Evolutionary conservation across 495 filamentous ascomycete species (phyloP).

Genomic region (Penicillium longicatenatum): DNA sequence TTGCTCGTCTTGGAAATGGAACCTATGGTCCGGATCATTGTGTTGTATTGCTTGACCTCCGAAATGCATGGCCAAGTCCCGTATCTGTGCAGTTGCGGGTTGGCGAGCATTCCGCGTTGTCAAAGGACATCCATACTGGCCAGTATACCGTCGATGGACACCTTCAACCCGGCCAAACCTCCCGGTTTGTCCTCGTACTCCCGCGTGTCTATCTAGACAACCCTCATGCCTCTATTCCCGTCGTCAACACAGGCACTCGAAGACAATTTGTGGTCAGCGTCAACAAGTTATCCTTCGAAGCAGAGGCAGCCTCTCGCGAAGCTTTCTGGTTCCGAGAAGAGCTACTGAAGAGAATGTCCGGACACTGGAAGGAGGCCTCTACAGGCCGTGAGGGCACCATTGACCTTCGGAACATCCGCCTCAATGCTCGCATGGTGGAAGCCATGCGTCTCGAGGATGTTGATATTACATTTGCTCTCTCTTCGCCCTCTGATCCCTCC

Average conservation of each 20-base stretch:
- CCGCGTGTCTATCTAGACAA: conserved; percentile 75
- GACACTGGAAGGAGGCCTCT: conserved; percentile 67
- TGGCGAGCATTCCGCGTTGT: conserved; percentile 32
- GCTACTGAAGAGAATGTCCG: conserved; percentile 70
- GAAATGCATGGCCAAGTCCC: conserved; percentile 83
- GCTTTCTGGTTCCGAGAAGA: conserved; percentile 92
- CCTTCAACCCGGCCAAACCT: conserved; percentile 76
- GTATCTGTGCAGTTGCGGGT: conserved; percentile 61
- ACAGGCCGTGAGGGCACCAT: conserved; percentile 65
- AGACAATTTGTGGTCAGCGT: conserved; percentile 89
- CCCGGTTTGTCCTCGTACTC: conserved; percentile 74
- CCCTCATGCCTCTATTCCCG: conserved; percentile 75
- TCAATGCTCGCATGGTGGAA: conserved; percentile 80
- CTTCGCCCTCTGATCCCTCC: conserved; percentile 21
- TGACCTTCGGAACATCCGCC: conserved; percentile 71
- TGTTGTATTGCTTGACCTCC: conserved; percentile 77
- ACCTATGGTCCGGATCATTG: conserved; percentile 65
- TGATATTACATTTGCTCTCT: conserved; percentile 63
- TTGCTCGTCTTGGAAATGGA: conserved; percentile 43
- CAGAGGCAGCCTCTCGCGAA: conserved; percentile 76
- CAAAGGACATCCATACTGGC: conserved; percentile 17
- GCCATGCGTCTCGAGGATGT: conserved; percentile 81
- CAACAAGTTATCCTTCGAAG: conserved; percentile 73
- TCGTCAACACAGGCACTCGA: conserved; percentile 69
- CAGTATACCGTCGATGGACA: conserved; percentile 57